phyloP scores from a whole-genome alignment of 257 asterid species.

The Catharanthus roseus region DNA sequence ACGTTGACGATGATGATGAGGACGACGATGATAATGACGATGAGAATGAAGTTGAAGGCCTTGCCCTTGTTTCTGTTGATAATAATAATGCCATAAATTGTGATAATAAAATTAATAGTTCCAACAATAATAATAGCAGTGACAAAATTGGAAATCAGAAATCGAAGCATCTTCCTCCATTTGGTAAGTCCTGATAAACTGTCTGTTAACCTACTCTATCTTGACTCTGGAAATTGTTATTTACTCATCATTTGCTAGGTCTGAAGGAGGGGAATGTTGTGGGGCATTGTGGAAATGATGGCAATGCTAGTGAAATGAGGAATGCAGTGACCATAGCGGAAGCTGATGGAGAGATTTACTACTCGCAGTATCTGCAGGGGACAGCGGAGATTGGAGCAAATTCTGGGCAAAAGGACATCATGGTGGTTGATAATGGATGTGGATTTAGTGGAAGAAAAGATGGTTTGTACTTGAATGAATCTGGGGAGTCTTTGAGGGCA shows the following conservation, averaged over 20 bases:
- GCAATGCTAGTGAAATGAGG: slow-evolving; percentile 39
- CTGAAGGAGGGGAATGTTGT: slow-evolving; percentile 44
- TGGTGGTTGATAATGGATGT: slow-evolving; percentile 44
- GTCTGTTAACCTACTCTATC: not conserved
- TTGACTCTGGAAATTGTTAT: slow-evolving; percentile 1
- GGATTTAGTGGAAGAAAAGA: slow-evolving; percentile 82
- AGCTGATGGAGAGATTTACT: slow-evolving; percentile 44
- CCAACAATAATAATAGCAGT: slow-evolving; percentile 15
- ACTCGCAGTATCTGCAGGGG: slow-evolving; percentile 49
- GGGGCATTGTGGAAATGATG: slow-evolving; percentile 35
- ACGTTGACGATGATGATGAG: slow-evolving; percentile 38
- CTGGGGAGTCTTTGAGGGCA: slow-evolving; percentile 68
- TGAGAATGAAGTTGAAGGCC: slow-evolving; percentile 40
- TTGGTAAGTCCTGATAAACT: slow-evolving; percentile 34
- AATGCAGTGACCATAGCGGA: slow-evolving; percentile 35
- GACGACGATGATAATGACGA: slow-evolving; percentile 37
- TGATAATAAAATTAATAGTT: slow-evolving; percentile 13
- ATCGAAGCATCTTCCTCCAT: slow-evolving; percentile 34
- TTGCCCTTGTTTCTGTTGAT: slow-evolving; percentile 33
- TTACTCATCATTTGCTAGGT: slow-evolving; percentile 24
- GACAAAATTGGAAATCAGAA: slow-evolving; percentile 37
- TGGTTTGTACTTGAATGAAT: slow-evolving; percentile 40
- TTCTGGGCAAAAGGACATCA: slow-evolving; percentile 47
- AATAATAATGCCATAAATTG: slow-evolving; percentile 5
- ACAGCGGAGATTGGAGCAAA: slow-evolving; percentile 53